Base-by-base conservation (phyloP, 1,284 basidiomycete species). In the Irpex rosettiformis region DNA sequence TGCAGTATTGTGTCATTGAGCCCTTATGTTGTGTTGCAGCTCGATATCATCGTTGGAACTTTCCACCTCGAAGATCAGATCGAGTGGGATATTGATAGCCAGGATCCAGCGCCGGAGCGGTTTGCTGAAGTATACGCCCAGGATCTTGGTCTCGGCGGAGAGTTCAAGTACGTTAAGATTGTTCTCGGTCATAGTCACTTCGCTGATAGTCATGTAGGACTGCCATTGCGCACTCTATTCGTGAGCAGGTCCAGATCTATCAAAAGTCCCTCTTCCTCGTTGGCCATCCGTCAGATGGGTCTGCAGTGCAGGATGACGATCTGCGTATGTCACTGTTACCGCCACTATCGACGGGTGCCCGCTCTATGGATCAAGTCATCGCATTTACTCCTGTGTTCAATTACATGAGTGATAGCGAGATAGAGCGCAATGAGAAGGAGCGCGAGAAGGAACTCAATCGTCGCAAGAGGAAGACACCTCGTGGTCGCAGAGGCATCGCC, bases 11-110 rank as follows among this genome's bases (percentile, higher is more conserved):
- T 4, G 54, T 18, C 52, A 33, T 10, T 52, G 28, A 45, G 54
- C 56, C 59, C 54, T 33, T 11, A 18, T 13, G 11, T 6, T 40
- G n/a, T 37, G 10, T 25, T 47, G 3, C 64, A 96, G 92, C 82
- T 99, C 62, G 97, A 99, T 74, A 94, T 99, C 72, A 94, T 95
- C 55, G 91, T 96, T 56, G 96, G 95, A 29, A 88, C 89, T 18
- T 88, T 96, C 77, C 96, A 97, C 72, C 82, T 99, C 27, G 89
- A 95, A 56, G 97, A 99, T 75, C 93, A 96, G 69, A 97, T 99
- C 70, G 97, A 99, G 72, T 99, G 97, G 97, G 96, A 99, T 73
- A 76, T 98, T 49, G 88, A 89, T 67, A 90, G 89, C 64, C 78
- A 82, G 33, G 78, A 80, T 52, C 88, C 91, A 1, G 89, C 91